Conservation (phyloP, 805 yeast species). For the Teunomyces lycoperdinae region DNA sequence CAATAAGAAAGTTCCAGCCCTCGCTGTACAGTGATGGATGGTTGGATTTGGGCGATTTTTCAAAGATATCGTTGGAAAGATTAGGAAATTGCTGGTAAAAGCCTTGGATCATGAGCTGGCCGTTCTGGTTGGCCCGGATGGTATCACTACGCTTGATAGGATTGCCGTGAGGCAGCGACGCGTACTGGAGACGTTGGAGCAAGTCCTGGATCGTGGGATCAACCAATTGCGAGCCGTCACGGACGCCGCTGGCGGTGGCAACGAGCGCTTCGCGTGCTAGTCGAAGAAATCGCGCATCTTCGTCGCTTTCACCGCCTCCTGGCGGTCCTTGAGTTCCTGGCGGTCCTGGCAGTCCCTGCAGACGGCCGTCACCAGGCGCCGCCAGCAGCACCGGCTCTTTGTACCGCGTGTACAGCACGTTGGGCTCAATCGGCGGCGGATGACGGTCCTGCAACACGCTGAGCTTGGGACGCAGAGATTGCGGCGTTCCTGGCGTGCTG, state of each 20-base stretch:
- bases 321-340: too few species aligned
- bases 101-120: conserved; percentile 41
- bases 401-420: conserved; percentile 11
- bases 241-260: conserved; percentile 45
- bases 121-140: conserved; percentile 36
- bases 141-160: conserved; percentile 33
- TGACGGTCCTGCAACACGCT: conserved; percentile 9
- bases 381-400: neutral
- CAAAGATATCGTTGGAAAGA: conserved; percentile 39
- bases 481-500: conserved; percentile 6
- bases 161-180: conserved; percentile 58
- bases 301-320: conserved; percentile 19
- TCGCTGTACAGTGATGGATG: conserved; percentile 20
- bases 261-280: conserved; percentile 63
- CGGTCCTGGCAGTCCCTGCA: too few species aligned
- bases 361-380: neutral
- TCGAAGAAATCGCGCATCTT: conserved; percentile 53
- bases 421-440: conserved; percentile 18
- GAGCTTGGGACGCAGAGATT: neutral
- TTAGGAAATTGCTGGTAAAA: conserved; percentile 44
- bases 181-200: conserved; percentile 57
- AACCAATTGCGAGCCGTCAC: conserved; percentile 31
- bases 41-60: conserved; percentile 5
- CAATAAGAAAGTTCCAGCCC: conserved; percentile 34
- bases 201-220: conserved; percentile 65